Conservation (phyloP, 306 rosid genomes). For the Benincasa hispida region DNA sequence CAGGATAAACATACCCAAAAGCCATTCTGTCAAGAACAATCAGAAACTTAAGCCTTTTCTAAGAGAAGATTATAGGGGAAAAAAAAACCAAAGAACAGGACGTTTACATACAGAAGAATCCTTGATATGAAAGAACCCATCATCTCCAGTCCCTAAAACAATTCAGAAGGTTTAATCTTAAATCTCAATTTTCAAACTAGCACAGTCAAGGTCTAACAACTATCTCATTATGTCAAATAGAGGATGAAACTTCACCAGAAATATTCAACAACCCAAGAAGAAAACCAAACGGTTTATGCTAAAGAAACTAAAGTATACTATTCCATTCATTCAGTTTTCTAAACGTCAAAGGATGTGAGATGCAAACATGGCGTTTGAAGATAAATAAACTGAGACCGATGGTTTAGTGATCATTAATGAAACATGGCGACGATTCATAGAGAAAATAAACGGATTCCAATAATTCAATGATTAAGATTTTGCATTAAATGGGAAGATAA, state of each 20-base stretch:
- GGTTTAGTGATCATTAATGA: not conserved
- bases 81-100: not conserved
- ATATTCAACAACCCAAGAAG: not conserved
- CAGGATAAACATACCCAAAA: slow-evolving; percentile 38
- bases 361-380: not conserved
- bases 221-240: not conserved
- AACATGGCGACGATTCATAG: not conserved
- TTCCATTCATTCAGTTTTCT: not conserved
- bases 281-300: not conserved
- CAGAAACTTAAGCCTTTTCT: not conserved
- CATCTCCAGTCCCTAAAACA: not conserved
- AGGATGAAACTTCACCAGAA: not conserved
- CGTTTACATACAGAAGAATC: slow-evolving; percentile 13
- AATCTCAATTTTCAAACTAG: not conserved
- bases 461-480: not conserved
- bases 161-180: not conserved
- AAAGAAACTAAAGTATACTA: not conserved
- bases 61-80: too few species aligned
- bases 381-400: not conserved
- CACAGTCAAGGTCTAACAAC: not conserved
- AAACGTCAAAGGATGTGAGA: not conserved
- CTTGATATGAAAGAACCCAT: slow-evolving; percentile 18
- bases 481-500: too few species aligned
- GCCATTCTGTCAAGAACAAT: slow-evolving; percentile 18
- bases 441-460: not conserved